phyloP scores from a whole-genome alignment of 768 basidiomycete species.

The Gelatoporia subvermispora region DNA sequence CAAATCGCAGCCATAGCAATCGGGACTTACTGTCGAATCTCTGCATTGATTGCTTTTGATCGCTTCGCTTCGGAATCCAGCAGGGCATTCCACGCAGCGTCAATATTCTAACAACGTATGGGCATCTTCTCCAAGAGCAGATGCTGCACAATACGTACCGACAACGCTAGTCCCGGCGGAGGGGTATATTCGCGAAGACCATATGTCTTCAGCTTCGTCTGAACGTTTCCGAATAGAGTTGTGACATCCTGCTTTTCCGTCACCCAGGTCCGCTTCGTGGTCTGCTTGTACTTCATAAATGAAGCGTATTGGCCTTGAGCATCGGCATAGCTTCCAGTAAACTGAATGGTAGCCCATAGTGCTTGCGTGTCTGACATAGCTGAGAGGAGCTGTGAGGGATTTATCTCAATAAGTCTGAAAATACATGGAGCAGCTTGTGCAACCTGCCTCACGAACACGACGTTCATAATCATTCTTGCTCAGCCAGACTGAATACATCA shows the following conservation, averaged over 20 bases:
- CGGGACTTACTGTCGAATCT: slow-evolving; percentile 73
- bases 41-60: slow-evolving; percentile 80
- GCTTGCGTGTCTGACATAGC: slow-evolving; percentile 63
- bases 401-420: neutral
- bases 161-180: slow-evolving; percentile 58
- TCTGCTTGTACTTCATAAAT: slow-evolving; percentile 80
- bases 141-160: slow-evolving; percentile 31
- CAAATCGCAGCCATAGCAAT: no score
- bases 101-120: slow-evolving; percentile 54
- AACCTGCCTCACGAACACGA: slow-evolving; percentile 63
- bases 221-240: slow-evolving; percentile 87
- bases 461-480: slow-evolving; percentile 90
- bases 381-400: slow-evolving; percentile 47
- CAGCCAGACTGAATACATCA: slow-evolving; percentile 90
- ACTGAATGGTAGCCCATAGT: slow-evolving; percentile 62
- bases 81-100: slow-evolving; percentile 69
- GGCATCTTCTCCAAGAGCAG: neutral
- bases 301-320: slow-evolving; percentile 71
- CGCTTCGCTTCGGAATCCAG: slow-evolving; percentile 70
- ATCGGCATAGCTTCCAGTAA: slow-evolving; percentile 73
- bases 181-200: slow-evolving; percentile 82
- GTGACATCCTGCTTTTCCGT: slow-evolving; percentile 85
- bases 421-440: neutral
- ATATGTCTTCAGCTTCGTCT: slow-evolving; percentile 92
- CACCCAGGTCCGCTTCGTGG: slow-evolving; percentile 83